Evolutionary conservation across 208 protist genomes (phyloP), one percentile per base, ranked within the genome.

Genomic region (Angomonas ambiguus): DNA sequence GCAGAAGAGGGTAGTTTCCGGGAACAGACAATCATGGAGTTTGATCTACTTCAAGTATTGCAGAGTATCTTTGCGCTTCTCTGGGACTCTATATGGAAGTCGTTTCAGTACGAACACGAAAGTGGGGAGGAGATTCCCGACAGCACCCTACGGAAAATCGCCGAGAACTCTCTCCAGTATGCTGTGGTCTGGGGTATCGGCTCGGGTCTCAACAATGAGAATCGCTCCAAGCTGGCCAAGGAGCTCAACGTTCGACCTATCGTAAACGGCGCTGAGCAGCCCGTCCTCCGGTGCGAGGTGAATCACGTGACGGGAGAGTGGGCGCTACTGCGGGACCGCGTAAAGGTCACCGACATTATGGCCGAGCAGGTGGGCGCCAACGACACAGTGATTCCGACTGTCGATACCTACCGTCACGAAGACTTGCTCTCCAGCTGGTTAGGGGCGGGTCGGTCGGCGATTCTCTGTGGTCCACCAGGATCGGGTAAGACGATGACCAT

Each of bases 401-500:
- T 99, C 11, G 99, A 99, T 78, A 99, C 99, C 13, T 92, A 90
- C 32, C 87, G 98, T 4, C 98, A 99, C 73, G 93, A 98, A 71
- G 89, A 96, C 34, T 76, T 99, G 4, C 71, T 99, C 8, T 74
- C 80, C 30, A 80, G 97, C 8, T 99, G 98, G 98, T 83, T 99
- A 41, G 71, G 69, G 18, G 88, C 97, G 41, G 94, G 97, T 57
- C 76, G 84, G 55, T 95, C 97, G 22, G 72, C 98, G 5, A 85
- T 99, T 41, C 86, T 99, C 2, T 99, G 98, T 74, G 98, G 98
- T 18, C 98, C 98, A 25, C 97, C 98, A 27, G 98, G 97, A 11
- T 98, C 96, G 24, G 98, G 98, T 53, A 99, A 99, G 76, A 99
- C 98, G 2, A 99, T 99, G 97, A 98, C 97, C 5, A 89, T 99